phyloP scores from a whole-genome alignment of 208 protist genomes.

The Trypanosoma scelopori region DNA sequence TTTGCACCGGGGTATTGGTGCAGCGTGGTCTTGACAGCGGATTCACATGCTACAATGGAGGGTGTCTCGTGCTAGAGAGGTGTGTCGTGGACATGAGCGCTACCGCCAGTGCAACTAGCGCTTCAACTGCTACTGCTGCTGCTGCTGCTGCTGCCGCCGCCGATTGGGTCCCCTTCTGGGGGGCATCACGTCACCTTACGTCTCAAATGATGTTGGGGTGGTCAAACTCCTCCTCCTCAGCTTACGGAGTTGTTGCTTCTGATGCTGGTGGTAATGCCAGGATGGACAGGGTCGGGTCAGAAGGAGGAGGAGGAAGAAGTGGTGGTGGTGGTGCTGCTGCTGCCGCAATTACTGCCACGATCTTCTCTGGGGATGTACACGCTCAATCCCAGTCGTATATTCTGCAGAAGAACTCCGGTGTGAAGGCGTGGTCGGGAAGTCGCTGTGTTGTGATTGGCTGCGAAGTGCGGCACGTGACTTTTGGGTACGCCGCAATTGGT shows the following conservation, averaged over 20 bases:
- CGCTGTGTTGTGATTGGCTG: slow-evolving; percentile 42
- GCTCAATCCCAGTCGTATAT: not conserved
- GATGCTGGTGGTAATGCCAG: not conserved
- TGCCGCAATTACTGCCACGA: not conserved
- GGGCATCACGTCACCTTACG: not conserved
- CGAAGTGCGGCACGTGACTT: slow-evolving; percentile 57
- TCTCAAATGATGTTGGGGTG: not conserved
- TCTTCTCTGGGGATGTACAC: not conserved
- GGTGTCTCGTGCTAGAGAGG: slow-evolving; percentile 30
- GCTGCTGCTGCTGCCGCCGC: too few species aligned
- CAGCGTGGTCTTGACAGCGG: slow-evolving; percentile 50
- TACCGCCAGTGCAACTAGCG: slow-evolving; percentile 2
- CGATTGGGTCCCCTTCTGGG: not conserved
- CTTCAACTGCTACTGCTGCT: too few species aligned
- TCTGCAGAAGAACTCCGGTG: slow-evolving; percentile 38
- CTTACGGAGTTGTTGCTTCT: not conserved
- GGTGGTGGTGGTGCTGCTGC: too few species aligned
- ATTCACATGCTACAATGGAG: slow-evolving; percentile 60
- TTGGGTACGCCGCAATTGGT: slow-evolving; percentile 69
- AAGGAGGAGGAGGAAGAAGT: too few species aligned
- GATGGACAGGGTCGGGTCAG: too few species aligned
- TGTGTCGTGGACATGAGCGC: slow-evolving; percentile 52
- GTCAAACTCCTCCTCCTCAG: slow-evolving; percentile 22
- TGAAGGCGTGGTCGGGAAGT: slow-evolving; percentile 72
- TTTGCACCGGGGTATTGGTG: slow-evolving; percentile 48